Evolutionary conservation across 2,329 filamentous ascomycete genomes (phyloP).

Genomic region (Sarocladiaceae sp.): DNA sequence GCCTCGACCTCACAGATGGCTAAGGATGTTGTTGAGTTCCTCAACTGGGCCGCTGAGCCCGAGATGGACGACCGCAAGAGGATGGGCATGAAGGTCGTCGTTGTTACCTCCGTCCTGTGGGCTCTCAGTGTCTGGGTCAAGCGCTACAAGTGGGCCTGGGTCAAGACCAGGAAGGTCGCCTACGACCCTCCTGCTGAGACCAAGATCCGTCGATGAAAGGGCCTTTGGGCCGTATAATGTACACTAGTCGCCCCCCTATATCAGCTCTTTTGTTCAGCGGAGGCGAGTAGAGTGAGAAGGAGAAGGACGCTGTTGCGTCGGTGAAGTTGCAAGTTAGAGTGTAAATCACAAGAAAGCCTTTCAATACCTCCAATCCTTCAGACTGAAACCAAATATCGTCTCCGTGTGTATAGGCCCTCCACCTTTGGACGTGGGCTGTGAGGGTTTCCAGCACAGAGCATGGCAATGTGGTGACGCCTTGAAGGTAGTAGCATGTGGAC

Average conservation of each 20-base stretch:
- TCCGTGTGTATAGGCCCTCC: no score
- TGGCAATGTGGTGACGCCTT: no score
- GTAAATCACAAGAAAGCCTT: slow-evolving; percentile 46
- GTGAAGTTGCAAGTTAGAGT: slow-evolving; percentile 36
- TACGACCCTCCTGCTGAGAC: slow-evolving; percentile 71
- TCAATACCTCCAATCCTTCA: slow-evolving; percentile 28
- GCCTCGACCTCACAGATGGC: slow-evolving; percentile 98
- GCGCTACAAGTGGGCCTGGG: slow-evolving; percentile 97
- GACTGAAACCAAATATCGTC: no score
- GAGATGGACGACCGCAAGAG: slow-evolving; percentile 99
- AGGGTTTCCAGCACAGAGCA: neutral
- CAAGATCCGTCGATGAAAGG: slow-evolving; percentile 43
- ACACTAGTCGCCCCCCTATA: slow-evolving; percentile 39
- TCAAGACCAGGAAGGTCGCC: slow-evolving; percentile 93
- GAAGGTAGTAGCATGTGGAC: no score
- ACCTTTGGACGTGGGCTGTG: no score
- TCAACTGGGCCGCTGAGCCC: slow-evolving; percentile 98
- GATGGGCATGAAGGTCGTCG: slow-evolving; percentile 97
- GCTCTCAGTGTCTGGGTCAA: slow-evolving; percentile 95
- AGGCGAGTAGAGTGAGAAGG: slow-evolving; percentile 31
- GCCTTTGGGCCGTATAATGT: slow-evolving; percentile 27
- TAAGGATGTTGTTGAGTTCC: slow-evolving; percentile 97
- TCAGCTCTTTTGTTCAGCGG: slow-evolving; percentile 37
- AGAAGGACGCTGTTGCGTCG: slow-evolving; percentile 24
- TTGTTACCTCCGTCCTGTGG: slow-evolving; percentile 72